These are phyloP conservation scores for Coniella lustricola DNA, from an alignment of 2,329 filamentous ascomycete genomes.

Conservation along the genomic window DNA sequence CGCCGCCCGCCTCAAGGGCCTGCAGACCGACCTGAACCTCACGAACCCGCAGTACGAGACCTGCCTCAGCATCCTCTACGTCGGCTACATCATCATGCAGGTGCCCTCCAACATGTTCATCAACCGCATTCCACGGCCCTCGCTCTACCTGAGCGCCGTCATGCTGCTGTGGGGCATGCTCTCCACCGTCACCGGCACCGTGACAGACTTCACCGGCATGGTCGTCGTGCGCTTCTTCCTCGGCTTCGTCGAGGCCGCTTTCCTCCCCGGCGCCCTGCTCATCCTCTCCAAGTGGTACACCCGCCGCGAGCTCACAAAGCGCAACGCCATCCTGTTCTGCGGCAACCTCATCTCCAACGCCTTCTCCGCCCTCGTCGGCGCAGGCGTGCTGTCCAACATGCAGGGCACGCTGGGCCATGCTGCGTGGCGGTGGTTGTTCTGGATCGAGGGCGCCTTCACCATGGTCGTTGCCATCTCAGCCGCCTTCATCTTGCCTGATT, in stretches of 20 bases:
- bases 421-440: slow-evolving; percentile 57
- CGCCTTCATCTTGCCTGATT: slow-evolving; percentile 44
- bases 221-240: slow-evolving; percentile 52
- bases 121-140: slow-evolving; percentile 45
- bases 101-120: slow-evolving; percentile 52
- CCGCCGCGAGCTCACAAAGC: slow-evolving; percentile 45
- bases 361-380: slow-evolving; percentile 52
- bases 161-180: slow-evolving; percentile 56
- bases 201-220: slow-evolving; percentile 46
- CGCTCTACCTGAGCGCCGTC: slow-evolving; percentile 41
- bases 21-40: slow-evolving; percentile 54
- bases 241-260: slow-evolving; percentile 57
- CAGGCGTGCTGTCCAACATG: slow-evolving; percentile 53
- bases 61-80: slow-evolving; percentile 57
- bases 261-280: slow-evolving; percentile 56
- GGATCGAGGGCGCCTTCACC: slow-evolving; percentile 48
- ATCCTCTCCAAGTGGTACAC: slow-evolving; percentile 64
- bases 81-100: slow-evolving; percentile 60
- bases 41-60: slow-evolving; percentile 55
- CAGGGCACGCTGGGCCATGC: slow-evolving; percentile 45
- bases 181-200: slow-evolving; percentile 48
- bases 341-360: slow-evolving; percentile 54
- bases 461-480: slow-evolving; percentile 41
- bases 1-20: slow-evolving; percentile 56
- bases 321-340: slow-evolving; percentile 52